phyloP scores from a whole-genome alignment of 495 filamentous ascomycete species.

The Sphaerosporella brunnea region DNA sequence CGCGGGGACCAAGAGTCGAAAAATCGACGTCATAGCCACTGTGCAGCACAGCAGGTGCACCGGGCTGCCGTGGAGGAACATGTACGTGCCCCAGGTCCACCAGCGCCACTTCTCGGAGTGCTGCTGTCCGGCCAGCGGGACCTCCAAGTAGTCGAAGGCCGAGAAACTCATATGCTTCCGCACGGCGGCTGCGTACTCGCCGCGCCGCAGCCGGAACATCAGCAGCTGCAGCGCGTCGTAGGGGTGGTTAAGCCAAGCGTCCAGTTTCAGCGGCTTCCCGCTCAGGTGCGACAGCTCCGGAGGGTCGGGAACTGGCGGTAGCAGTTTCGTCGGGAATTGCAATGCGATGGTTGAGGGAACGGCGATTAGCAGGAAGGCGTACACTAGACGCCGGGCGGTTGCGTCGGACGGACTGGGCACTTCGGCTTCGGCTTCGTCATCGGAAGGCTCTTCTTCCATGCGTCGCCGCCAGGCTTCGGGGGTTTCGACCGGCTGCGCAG shows the following conservation, averaged over 20 bases:
- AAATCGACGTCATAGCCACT: neutral
- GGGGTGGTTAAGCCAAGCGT: neutral
- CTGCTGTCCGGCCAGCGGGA: neutral
- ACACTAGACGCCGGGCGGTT: neutral
- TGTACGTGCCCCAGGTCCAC: neutral
- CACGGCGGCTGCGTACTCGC: neutral
- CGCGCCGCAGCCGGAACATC: constrained; percentile 4
- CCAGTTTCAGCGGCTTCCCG: neutral
- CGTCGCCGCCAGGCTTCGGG: no score
- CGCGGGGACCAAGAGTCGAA: neutral
- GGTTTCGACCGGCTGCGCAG: no score
- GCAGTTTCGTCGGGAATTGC: neutral
- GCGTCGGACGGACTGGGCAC: no score
- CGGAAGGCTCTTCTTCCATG: no score
- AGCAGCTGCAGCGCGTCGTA: neutral
- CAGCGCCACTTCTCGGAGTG: neutral
- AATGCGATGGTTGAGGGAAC: neutral
- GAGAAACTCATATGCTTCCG: neutral
- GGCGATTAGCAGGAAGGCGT: neutral
- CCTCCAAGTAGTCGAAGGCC: neutral
- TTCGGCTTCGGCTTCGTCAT: no score
- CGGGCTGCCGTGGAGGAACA: constrained; percentile 1
- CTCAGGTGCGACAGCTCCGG: neutral
- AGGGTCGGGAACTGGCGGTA: constrained; percentile 2
- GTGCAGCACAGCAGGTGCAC: neutral